Evolutionary conservation across 2,329 filamentous ascomycete species (phyloP).

Genomic region (Colletotrichum sublineola): DNA sequence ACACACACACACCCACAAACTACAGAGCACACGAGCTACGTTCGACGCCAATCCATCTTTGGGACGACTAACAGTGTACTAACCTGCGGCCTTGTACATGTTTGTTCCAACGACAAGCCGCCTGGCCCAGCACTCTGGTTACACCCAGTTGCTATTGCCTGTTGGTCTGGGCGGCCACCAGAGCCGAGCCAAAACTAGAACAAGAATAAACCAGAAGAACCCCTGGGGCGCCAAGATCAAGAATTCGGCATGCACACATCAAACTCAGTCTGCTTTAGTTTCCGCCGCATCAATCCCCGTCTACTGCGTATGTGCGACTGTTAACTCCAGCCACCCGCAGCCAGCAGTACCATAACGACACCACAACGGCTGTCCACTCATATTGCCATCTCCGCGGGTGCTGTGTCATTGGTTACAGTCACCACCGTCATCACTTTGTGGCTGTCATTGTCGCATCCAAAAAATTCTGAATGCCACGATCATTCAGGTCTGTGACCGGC

Average conservation of each 20-base stretch:
- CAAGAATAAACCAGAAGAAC: background rate
- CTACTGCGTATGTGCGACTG: background rate
- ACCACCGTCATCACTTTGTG: conserved; percentile 6
- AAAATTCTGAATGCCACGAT: conserved; percentile 15
- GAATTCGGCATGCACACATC: background rate
- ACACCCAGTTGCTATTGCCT: background rate
- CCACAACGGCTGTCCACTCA: conserved; percentile 5
- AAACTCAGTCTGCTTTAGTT: background rate
- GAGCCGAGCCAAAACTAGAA: background rate
- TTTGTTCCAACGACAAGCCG: conserved; percentile 40
- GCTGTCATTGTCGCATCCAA: conserved; percentile 19
- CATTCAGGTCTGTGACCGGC: conserved; percentile 5
- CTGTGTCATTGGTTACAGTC: background rate
- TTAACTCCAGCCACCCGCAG: conserved; percentile 10
- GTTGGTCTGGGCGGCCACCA: background rate
- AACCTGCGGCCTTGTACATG: conserved; percentile 21
- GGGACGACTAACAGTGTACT: conserved; percentile 20
- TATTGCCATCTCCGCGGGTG: background rate
- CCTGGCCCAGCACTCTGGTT: background rate
- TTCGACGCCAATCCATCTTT: conserved; percentile 16
- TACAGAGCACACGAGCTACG: conserved; percentile 7
- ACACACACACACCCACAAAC: background rate
- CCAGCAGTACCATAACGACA: conserved; percentile 14
- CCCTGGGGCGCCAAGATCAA: background rate
- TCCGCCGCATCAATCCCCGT: conserved; percentile 9